Conservation (phyloP, 75 land plant species). For the Pseudotsuga menziesii region DNA sequence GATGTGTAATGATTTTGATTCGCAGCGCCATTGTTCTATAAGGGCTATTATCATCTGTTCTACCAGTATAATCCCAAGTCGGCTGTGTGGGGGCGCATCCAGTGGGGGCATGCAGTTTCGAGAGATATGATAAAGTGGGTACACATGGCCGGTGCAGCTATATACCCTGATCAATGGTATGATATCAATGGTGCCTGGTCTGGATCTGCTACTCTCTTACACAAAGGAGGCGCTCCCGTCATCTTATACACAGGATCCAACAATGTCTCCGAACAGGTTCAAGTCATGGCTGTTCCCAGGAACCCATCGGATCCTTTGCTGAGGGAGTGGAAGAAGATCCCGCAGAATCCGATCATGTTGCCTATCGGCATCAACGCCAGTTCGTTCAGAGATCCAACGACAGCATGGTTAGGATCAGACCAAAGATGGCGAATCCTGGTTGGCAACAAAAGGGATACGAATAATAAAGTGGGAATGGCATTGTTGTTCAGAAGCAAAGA, state of each 20-base stretch:
- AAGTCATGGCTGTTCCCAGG: conserved; percentile 29
- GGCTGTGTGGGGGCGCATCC: conserved; percentile 35
- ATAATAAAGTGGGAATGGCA: conserved; percentile 19
- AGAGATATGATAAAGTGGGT: conserved; percentile 41
- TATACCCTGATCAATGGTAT: conserved; percentile 29
- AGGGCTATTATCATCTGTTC: conserved; percentile 46
- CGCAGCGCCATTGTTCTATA: conserved; percentile 46
- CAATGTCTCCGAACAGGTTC: conserved; percentile 9
- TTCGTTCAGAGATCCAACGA: conserved; percentile 48
- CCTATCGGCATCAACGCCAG: conserved; percentile 17
- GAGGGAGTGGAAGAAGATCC: conserved; percentile 26
- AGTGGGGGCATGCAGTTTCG: conserved; percentile 53
- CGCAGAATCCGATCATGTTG: conserved; percentile 34
- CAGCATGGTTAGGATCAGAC: conserved; percentile 39
- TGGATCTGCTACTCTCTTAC: conserved; percentile 61
- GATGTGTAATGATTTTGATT: too few species aligned
- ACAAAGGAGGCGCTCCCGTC: conserved; percentile 26
- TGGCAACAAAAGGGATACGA: conserved; percentile 18
- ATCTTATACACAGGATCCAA: conserved; percentile 53
- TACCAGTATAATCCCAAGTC: conserved; percentile 48
- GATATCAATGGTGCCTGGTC: conserved; percentile 72
- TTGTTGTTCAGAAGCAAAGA: conserved; percentile 45
- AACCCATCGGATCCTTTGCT: conserved; percentile 31
- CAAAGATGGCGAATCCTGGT: conserved; percentile 28
- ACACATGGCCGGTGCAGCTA: conserved; percentile 24